These are phyloP conservation scores for Ustilago nuda DNA, from an alignment of 1,284 basidiomycete species.

Conservation along the genomic window DNA sequence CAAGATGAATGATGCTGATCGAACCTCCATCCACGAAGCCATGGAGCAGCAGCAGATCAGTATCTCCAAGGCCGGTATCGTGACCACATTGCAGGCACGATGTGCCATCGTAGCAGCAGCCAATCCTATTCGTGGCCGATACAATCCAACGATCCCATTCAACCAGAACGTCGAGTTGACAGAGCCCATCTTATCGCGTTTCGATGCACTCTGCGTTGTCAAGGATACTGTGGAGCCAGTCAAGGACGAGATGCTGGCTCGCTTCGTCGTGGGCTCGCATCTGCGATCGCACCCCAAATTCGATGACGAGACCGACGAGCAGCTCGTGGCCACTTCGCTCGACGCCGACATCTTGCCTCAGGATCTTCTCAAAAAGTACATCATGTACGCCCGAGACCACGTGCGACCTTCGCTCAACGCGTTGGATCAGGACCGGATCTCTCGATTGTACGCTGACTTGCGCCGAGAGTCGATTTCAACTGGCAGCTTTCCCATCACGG, in stretches of 20 bases:
- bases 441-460: slow-evolving; percentile 94
- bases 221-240: slow-evolving; percentile 97
- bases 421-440: slow-evolving; percentile 94
- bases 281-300: slow-evolving; percentile 93
- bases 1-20: slow-evolving; percentile 96
- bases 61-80: slow-evolving; percentile 98
- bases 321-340: slow-evolving; percentile 85
- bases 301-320: slow-evolving; percentile 83
- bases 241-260: slow-evolving; percentile 93
- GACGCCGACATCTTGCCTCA: slow-evolving; percentile 95
- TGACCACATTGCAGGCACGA: slow-evolving; percentile 94
- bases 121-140: slow-evolving; percentile 85
- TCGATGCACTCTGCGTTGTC: slow-evolving; percentile 97
- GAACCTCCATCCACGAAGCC: slow-evolving; percentile 97
- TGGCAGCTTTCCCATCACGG: slow-evolving; percentile 96
- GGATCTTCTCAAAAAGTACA: slow-evolving; percentile 96
- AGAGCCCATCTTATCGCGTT: slow-evolving; percentile 98
- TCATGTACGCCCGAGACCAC: slow-evolving; percentile 97
- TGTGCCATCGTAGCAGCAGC: slow-evolving; percentile 98
- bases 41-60: slow-evolving; percentile 99
- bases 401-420: slow-evolving; percentile 91
- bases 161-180: slow-evolving; percentile 98
- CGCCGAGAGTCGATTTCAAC: slow-evolving; percentile 95
- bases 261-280: slow-evolving; percentile 97
- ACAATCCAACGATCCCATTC: slow-evolving; percentile 75